Percentiles rank a stretch among this genome's conserved stretches.
phyloP scores from a whole-genome alignment of 2,329 filamentous ascomycete species.

The Meredithiella fracta region DNA sequence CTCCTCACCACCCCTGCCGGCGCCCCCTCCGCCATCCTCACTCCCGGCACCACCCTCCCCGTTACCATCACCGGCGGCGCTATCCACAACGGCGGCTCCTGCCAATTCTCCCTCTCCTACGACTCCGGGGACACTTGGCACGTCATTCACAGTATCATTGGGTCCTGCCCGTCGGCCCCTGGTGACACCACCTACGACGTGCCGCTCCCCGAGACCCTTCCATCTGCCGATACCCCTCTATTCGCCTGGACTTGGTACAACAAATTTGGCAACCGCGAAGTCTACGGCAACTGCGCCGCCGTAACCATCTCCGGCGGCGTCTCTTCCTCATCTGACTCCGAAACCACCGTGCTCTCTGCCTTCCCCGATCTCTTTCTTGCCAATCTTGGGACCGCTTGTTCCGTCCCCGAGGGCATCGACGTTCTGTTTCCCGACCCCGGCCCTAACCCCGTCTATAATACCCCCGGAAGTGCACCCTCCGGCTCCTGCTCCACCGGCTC shows the following conservation, averaged over 20 bases:
- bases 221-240: conserved; percentile 31
- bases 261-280: conserved; percentile 45
- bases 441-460: conserved; percentile 26
- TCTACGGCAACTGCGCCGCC: conserved; percentile 54
- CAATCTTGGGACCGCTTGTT: conserved; percentile 43
- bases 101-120: conserved; percentile 45
- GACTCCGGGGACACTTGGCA: conserved; percentile 43
- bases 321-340: conserved; percentile 3
- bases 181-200: conserved; percentile 32
- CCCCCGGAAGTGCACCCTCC: conserved; percentile 19
- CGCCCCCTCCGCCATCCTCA: conserved; percentile 32
- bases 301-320: conserved; percentile 29
- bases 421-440: conserved; percentile 49
- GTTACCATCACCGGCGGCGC: conserved; percentile 38
- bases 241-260: conserved; percentile 51
- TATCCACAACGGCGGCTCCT: conserved; percentile 42
- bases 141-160: conserved; percentile 27
- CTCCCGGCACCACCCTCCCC: conserved; percentile 34
- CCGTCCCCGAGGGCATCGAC: conserved; percentile 36
- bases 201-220: conserved; percentile 35
- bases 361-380: conserved; percentile 40
- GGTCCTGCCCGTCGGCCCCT: conserved; percentile 21
- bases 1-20: conserved; percentile 21
- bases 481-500: conserved; percentile 11
- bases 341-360: conserved; percentile 37